A percentile compares a stretch with the other conserved stretches of the same genome.
phyloP scores from a whole-genome alignment of 2,329 filamentous ascomycete species.

The Fusarium dlaminii region DNA sequence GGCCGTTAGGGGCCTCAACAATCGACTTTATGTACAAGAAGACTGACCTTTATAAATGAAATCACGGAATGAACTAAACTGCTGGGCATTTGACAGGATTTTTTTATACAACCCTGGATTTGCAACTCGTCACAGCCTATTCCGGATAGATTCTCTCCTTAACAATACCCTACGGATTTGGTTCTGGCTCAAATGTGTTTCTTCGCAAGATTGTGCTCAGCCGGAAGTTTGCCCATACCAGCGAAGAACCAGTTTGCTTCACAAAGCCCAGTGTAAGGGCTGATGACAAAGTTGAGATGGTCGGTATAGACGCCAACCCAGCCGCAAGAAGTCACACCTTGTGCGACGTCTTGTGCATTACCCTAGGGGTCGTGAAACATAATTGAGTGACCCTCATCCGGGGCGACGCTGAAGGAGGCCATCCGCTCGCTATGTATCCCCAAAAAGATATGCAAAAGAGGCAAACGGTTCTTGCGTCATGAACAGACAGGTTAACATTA shows the following conservation, averaged over 20 bases:
- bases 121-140: background rate
- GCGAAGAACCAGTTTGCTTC: background rate
- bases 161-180: background rate
- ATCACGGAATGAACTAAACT: background rate
- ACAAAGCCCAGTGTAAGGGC: background rate
- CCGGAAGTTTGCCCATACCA: background rate
- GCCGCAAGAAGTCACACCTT: background rate
- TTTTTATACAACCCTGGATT: background rate
- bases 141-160: too few relatives aligned
- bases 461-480: background rate
- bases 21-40: background rate
- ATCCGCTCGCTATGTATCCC: background rate
- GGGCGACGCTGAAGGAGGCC: background rate
- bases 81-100: background rate
- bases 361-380: background rate
- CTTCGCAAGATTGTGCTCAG: too few relatives aligned
- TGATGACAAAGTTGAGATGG: background rate
- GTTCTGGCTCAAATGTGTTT: background rate
- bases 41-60: background rate
- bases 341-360: background rate
- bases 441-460: background rate
- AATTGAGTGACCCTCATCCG: background rate
- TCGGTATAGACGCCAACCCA: background rate
- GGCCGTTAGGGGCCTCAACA: background rate
- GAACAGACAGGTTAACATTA: background rate